Evolutionary conservation across 2,329 filamentous ascomycete genomes (phyloP).

Genomic region (Teratosphaeria zuluensis): DNA sequence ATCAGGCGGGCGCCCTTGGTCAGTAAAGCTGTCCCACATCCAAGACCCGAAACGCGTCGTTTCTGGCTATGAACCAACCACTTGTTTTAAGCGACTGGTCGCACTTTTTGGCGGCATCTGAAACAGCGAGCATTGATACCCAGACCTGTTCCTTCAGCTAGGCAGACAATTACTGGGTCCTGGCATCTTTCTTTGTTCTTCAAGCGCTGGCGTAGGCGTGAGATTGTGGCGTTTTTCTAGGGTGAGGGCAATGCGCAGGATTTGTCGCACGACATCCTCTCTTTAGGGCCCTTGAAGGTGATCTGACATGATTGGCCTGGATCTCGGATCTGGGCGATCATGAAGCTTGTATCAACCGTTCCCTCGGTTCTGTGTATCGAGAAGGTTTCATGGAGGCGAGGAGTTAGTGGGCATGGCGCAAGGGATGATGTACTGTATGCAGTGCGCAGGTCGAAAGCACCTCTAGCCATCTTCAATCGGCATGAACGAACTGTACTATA

Average conservation of each 20-base stretch:
- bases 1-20: conserved; percentile 25
- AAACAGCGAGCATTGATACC: background rate
- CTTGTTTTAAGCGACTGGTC: background rate
- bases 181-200: background rate
- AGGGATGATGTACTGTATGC: background rate
- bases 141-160: background rate
- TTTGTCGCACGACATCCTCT: background rate
- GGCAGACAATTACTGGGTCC: background rate
- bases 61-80: background rate
- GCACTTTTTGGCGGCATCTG: background rate
- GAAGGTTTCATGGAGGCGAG: background rate
- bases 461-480: background rate
- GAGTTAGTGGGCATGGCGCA: background rate
- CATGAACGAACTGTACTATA: background rate
- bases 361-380: background rate
- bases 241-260: background rate
- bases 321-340: background rate
- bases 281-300: background rate
- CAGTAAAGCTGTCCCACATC: conserved; percentile 14
- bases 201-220: background rate
- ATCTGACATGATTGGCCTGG: background rate
- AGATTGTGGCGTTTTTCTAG: background rate
- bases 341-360: background rate
- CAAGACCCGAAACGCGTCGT: background rate
- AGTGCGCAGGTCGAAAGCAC: too few relatives aligned